These are phyloP conservation scores for Hypoxylon crocopeplum DNA, from an alignment of 495 filamentous ascomycete species.

Conservation along the genomic window DNA sequence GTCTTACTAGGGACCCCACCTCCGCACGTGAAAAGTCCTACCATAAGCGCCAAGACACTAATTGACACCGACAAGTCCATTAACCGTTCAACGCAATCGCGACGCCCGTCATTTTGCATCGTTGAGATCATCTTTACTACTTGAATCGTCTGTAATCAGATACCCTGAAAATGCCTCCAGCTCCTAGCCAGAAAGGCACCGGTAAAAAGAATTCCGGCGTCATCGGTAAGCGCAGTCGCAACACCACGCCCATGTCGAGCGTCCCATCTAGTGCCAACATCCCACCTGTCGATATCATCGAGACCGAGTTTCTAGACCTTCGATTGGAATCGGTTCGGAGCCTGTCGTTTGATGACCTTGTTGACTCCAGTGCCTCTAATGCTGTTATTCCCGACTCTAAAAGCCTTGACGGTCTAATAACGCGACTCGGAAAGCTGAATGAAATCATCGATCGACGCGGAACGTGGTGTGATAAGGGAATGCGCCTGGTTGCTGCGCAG, in stretches of 20 bases:
- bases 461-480: constrained; percentile 70
- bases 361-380: constrained; percentile 67
- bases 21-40: too few species aligned
- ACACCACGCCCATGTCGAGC: constrained; percentile 80
- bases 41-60: too few species aligned
- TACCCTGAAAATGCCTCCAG: constrained; percentile 61
- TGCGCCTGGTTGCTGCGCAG: constrained; percentile 70
- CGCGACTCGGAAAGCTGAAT: constrained; percentile 69
- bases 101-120: background rate
- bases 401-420: constrained; percentile 70
- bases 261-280: constrained; percentile 56
- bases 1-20: too few species aligned
- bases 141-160: constrained; percentile 62
- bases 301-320: constrained; percentile 70
- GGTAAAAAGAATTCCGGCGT: constrained; percentile 72
- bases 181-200: constrained; percentile 72
- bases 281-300: constrained; percentile 61
- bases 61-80: too few species aligned
- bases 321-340: constrained; percentile 55
- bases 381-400: constrained; percentile 76
- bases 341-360: constrained; percentile 73
- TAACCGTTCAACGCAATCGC: background rate
- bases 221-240: constrained; percentile 80
- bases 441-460: constrained; percentile 70
- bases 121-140: constrained; percentile 55